Evolutionary conservation across 1,284 basidiomycete species (phyloP).

Genomic region (Fomitopsis palustris): DNA sequence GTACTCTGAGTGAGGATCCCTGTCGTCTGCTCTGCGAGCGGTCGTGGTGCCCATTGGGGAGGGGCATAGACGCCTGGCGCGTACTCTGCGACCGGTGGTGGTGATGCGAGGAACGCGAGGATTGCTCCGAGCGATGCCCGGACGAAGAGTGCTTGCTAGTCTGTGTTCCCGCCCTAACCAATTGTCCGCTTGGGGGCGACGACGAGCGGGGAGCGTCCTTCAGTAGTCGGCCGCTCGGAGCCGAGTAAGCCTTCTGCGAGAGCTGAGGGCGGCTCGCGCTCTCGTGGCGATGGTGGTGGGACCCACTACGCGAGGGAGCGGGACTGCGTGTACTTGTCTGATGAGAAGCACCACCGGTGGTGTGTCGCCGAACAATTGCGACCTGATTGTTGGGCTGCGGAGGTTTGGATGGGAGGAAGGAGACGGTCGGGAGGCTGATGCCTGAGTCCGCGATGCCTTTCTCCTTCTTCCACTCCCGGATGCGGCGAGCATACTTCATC

Average conservation of each 20-base stretch:
- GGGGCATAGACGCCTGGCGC: not conserved
- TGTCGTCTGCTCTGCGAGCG: not conserved
- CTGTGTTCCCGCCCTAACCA: not conserved
- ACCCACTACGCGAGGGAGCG: not conserved
- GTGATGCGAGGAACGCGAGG: not conserved
- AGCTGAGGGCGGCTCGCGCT: not conserved
- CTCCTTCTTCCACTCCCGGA: constrained; percentile 20
- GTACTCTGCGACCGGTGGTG: not conserved
- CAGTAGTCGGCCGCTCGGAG: not conserved
- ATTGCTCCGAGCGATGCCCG: not conserved
- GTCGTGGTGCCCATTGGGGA: not conserved
- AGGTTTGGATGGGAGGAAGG: not conserved
- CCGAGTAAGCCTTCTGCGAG: not conserved
- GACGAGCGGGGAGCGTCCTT: not conserved
- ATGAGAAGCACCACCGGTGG: not conserved
- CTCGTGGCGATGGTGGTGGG: not conserved
- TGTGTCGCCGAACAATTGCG: not conserved
- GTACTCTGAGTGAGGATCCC: not conserved
- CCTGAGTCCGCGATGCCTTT: constrained; percentile 1
- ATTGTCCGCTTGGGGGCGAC: not conserved
- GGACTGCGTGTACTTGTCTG: not conserved
- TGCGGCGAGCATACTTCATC: constrained; percentile 31
- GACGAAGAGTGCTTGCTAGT: not conserved
- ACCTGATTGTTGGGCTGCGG: not conserved
- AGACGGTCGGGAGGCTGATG: constrained; percentile 3